Evolutionary conservation across 257 asterid species (phyloP), one percentile per base, ranked within the genome.

Genomic region (Avicennia marina): DNA sequence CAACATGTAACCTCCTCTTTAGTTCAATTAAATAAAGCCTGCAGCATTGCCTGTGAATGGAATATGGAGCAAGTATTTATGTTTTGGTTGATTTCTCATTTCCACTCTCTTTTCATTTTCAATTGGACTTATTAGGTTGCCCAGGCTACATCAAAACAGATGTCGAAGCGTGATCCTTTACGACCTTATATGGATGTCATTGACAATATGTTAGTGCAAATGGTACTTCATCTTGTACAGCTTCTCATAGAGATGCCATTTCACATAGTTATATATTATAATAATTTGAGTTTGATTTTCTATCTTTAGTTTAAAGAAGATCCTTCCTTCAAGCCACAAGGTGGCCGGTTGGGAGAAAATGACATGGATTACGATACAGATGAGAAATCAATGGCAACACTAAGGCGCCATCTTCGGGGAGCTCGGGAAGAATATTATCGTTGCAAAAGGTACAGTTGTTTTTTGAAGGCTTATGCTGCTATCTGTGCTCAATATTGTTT

Each of bases 301-400:
- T 48, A 21, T 61, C 20, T 40, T 59, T 72, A 93, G 99, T 75
- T 93, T 56, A 81, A 77, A 76, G 94, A 82, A 72, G 97, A 93
- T 69, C 96, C 97, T 62, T 84, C 99, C 42, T 93, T 93, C 80
- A 93, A 93, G 76, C 99, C 99, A 11, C 99, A 89, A 82, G 97
- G 99, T 39, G 99, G 97, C 50, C 85, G 68, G 63, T 60, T 93
- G 72, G 99, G 99, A 55, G 99, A 93, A 78, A 84, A 84, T 78
- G 97, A 93, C 73, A 84, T 93, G 97, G 99, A 93, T 66, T 93
- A 93, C 56, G 99, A 93, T 74, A 80, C 99, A 42, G 99, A 93
- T 70, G 96, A 89, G 72, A 93, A 93, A 77, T 93, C 99, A 51
- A 93, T 93, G 99, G 96, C 99, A 63, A 79, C 95, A 34, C 87